phyloP scores from a whole-genome alignment of 2,329 filamentous ascomycete genomes.

The Magnaporthales sp. region DNA sequence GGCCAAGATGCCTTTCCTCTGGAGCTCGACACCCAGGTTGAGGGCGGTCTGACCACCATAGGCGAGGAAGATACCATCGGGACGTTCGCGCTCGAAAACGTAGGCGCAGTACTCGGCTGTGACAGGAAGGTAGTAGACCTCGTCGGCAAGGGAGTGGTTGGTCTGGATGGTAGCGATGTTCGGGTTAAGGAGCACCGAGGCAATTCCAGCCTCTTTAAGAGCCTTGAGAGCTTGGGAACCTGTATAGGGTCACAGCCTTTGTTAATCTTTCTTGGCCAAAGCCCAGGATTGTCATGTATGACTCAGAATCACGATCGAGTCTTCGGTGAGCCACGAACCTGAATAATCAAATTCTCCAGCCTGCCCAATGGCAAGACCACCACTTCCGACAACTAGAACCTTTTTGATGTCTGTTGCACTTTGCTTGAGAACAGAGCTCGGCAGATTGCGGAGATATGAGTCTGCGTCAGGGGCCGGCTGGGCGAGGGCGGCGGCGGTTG shows the following conservation, averaged over 20 bases:
- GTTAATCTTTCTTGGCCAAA: background rate
- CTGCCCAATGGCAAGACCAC: constrained; percentile 93
- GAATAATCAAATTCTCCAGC: constrained; percentile 99
- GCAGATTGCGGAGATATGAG: constrained; percentile 82
- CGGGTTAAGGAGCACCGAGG: constrained; percentile 90
- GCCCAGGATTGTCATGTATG: constrained; percentile 10
- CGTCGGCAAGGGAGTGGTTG: constrained; percentile 89
- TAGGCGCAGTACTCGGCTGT: constrained; percentile 96
- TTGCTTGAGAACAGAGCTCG: constrained; percentile 76
- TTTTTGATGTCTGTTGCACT: constrained; percentile 89
- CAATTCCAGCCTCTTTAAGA: constrained; percentile 86
- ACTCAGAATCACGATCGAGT: constrained; percentile 14
- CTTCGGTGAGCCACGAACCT: constrained; percentile 47
- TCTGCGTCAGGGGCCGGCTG: constrained; percentile 72
- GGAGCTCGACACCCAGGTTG: constrained; percentile 95
- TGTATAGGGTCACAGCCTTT: constrained; percentile 25
- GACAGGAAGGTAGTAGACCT: constrained; percentile 96
- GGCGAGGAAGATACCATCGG: constrained; percentile 93
- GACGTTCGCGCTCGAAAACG: constrained; percentile 91
- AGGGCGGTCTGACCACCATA: constrained; percentile 97
- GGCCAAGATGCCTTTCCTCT: constrained; percentile 90
- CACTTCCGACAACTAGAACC: constrained; percentile 91
- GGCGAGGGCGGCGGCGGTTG: constrained; percentile 34
- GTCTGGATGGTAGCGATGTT: constrained; percentile 99
- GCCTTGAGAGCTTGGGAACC: constrained; percentile 95